Evolutionary conservation across 805 yeast genomes (phyloP).

Genomic region (Schwanniomyces vanrijiae): DNA sequence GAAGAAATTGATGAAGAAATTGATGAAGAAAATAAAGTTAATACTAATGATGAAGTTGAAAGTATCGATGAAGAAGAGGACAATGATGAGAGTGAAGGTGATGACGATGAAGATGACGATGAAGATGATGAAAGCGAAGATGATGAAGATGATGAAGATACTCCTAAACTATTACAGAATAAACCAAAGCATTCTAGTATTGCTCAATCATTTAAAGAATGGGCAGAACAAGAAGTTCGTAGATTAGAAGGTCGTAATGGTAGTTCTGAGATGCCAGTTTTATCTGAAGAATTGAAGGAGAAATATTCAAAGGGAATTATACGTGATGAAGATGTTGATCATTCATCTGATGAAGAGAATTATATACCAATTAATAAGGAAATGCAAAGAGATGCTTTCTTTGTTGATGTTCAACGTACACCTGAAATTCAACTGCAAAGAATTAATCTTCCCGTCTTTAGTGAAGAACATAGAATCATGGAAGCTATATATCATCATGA

Average conservation of each 20-base stretch:
- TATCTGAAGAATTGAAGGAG: slow-evolving; percentile 46
- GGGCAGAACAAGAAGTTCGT: slow-evolving; percentile 81
- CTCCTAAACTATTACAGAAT: slow-evolving; percentile 32
- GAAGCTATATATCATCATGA: slow-evolving; percentile 94
- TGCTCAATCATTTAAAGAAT: slow-evolving; percentile 66
- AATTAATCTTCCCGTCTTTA: slow-evolving; percentile 78
- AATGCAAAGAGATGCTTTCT: slow-evolving; percentile 59
- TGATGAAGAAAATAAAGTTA: slow-evolving; percentile 12
- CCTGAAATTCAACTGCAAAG: slow-evolving; percentile 67
- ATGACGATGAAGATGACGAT: slow-evolving; percentile 26
- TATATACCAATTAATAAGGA: slow-evolving; percentile 57
- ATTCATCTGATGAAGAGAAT: slow-evolving; percentile 63
- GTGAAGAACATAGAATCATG: slow-evolving; percentile 91
- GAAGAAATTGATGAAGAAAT: slow-evolving; percentile 22
- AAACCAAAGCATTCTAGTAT: slow-evolving; percentile 47
- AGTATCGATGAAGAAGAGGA: slow-evolving; percentile 19
- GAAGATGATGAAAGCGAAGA: slow-evolving; percentile 28
- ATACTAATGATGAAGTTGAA: slow-evolving; percentile 6
- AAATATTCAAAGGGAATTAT: slow-evolving; percentile 48
- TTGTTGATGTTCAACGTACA: slow-evolving; percentile 65
- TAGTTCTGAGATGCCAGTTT: slow-evolving; percentile 45
- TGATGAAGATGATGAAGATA: slow-evolving; percentile 28
- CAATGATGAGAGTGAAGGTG: slow-evolving; percentile 31
- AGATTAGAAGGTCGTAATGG: slow-evolving; percentile 57
- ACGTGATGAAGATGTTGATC: slow-evolving; percentile 71